Evolutionary conservation across 2,329 filamentous ascomycete genomes (phyloP).

Genomic region (Zalaria sp.): DNA sequence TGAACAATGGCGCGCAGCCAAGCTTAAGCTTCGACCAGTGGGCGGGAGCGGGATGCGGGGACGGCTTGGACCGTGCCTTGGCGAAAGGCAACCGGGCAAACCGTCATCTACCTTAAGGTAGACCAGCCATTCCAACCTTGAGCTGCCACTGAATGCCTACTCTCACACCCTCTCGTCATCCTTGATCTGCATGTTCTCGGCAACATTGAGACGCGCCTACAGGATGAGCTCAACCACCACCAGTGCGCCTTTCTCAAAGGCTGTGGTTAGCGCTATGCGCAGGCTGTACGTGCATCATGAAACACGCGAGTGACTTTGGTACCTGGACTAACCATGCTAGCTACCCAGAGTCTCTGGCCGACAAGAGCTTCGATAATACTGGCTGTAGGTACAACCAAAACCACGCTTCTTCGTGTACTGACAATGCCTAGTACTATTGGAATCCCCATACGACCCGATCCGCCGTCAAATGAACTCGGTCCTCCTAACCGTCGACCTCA

Average conservation of each 20-base stretch:
- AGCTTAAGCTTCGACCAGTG: too few species aligned
- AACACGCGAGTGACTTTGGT: background rate
- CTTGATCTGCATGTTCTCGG: slow-evolving; percentile 12
- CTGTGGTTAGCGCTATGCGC: slow-evolving; percentile 66
- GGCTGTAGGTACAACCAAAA: slow-evolving; percentile 37
- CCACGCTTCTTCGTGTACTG: slow-evolving; percentile 3
- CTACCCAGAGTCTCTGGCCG: slow-evolving; percentile 80
- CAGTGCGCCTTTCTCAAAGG: slow-evolving; percentile 46
- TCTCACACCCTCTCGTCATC: too few species aligned
- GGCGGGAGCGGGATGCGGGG: too few species aligned
- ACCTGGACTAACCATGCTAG: slow-evolving; percentile 28
- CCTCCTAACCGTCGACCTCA: slow-evolving; percentile 82
- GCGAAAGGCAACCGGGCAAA: too few species aligned
- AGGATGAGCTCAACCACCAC: slow-evolving; percentile 26
- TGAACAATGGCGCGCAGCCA: too few species aligned
- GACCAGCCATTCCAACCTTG: too few species aligned
- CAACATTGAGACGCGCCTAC: slow-evolving; percentile 19
- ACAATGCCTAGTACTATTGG: slow-evolving; percentile 43
- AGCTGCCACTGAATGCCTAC: too few species aligned
- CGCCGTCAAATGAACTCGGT: slow-evolving; percentile 49
- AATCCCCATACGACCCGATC: slow-evolving; percentile 48
- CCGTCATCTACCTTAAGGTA: too few species aligned
- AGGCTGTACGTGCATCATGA: slow-evolving; percentile 46
- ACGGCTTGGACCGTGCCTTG: too few species aligned
- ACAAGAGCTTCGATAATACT: slow-evolving; percentile 93